Conservation (phyloP, 768 basidiomycete species). For the Brasilioporus rufonigricans region DNA sequence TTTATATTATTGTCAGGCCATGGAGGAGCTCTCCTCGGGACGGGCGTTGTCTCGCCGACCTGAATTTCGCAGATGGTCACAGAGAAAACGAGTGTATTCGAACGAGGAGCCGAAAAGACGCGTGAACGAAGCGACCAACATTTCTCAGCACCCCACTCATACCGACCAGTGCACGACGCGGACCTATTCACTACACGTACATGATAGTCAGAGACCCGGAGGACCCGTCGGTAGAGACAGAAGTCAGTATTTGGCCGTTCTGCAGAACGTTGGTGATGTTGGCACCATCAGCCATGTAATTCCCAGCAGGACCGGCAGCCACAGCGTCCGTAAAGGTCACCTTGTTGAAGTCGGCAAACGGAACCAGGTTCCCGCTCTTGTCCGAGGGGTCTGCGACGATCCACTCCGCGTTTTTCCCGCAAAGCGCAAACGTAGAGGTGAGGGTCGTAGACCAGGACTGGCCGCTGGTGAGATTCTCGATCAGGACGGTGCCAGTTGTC, state of each 20-base stretch:
- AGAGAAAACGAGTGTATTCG: too few relatives aligned
- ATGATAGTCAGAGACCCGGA: neutral
- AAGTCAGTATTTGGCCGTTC: neutral
- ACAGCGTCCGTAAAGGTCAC: constrained; percentile 5
- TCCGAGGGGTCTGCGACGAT: neutral
- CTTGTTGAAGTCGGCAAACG: constrained; percentile 3
- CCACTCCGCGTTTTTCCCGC: neutral
- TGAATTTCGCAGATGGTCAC: too few relatives aligned
- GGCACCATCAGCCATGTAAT: neutral
- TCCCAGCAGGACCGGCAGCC: neutral
- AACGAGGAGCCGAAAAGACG: too few relatives aligned
- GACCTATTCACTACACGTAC: too few relatives aligned
- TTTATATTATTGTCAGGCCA: too few relatives aligned
- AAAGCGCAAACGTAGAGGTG: constrained; percentile 1
- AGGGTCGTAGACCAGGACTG: neutral
- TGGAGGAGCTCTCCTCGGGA: too few relatives aligned
- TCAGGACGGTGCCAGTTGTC: neutral
- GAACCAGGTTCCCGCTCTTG: accelerated
- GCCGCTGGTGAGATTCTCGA: constrained; percentile 8
- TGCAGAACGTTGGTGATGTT: neutral
- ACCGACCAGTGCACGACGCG: too few relatives aligned
- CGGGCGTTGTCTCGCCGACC: too few relatives aligned
- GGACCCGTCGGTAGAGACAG: neutral
- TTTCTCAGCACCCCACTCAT: too few relatives aligned
- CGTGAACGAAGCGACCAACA: too few relatives aligned